Evolutionary conservation across 2,329 filamentous ascomycete genomes (phyloP).

Genomic region (Elsinoe australis): DNA sequence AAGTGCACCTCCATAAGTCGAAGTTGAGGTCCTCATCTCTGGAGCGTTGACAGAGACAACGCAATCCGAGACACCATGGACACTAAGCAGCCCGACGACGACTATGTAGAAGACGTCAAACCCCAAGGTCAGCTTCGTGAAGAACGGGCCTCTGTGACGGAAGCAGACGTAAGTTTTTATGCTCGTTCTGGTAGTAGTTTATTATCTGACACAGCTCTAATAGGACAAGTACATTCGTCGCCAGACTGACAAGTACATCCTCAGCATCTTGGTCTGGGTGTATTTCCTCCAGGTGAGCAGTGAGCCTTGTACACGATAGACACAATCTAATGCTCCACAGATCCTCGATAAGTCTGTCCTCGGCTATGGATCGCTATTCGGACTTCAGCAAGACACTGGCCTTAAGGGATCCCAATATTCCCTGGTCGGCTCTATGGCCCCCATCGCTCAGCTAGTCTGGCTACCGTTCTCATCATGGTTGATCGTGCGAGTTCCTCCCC

Average conservation of each 20-base stretch:
- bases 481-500: constrained; percentile 55
- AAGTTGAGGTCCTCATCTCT: no score
- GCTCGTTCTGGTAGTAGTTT: no score
- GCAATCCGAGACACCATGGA: no score
- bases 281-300: constrained; percentile 54
- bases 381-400: constrained; percentile 37
- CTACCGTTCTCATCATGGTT: constrained; percentile 59
- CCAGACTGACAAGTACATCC: constrained; percentile 55
- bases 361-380: constrained; percentile 43
- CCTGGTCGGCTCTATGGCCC: constrained; percentile 43
- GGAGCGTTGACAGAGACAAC: no score
- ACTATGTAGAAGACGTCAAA: no score
- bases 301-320: not conserved
- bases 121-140: no score
- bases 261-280: constrained; percentile 50
- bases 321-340: not conserved
- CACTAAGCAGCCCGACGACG: no score
- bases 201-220: no score
- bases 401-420: constrained; percentile 44
- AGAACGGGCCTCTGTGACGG: no score
- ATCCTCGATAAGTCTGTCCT: not conserved
- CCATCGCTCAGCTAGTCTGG: constrained; percentile 49
- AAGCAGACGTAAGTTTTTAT: no score
- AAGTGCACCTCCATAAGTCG: no score
- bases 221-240: constrained; percentile 41